A percentile compares a stretch with the other conserved stretches of the same genome.
Conservation (phyloP, 768 basidiomycete species). For the Tricholoma furcatifolium region DNA sequence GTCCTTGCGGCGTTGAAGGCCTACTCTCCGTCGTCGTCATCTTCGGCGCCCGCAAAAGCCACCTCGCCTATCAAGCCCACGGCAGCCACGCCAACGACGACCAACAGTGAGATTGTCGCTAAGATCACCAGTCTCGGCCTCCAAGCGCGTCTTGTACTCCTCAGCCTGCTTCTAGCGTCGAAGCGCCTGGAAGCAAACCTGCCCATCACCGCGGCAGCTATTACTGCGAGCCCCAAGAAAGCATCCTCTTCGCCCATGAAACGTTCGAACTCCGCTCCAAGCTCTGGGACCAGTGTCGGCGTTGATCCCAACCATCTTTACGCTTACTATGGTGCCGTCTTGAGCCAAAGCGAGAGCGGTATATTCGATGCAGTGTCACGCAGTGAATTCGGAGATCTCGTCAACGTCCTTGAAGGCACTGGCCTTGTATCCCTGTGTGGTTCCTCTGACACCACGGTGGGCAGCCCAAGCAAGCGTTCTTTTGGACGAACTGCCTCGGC, state of each 20-base stretch:
- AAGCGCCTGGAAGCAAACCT: slow-evolving; percentile 62
- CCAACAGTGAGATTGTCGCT: slow-evolving; percentile 59
- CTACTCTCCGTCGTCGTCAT: slow-evolving; percentile 48
- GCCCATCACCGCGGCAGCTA: slow-evolving; percentile 39
- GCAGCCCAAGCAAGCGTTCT: slow-evolving; percentile 36
- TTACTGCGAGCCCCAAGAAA: slow-evolving; percentile 35
- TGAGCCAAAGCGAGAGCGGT: slow-evolving; percentile 53
- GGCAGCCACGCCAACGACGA: slow-evolving; percentile 15
- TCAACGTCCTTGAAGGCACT: slow-evolving; percentile 70
- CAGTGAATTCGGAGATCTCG: slow-evolving; percentile 73
- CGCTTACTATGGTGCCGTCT: slow-evolving; percentile 57
- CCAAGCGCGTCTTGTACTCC: slow-evolving; percentile 70
- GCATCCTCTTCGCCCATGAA: slow-evolving; percentile 47
- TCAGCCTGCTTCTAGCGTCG: slow-evolving; percentile 61
- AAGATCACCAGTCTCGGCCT: slow-evolving; percentile 72
- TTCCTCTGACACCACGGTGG: neutral
- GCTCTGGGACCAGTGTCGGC: slow-evolving; percentile 26
- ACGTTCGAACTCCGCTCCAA: slow-evolving; percentile 40
- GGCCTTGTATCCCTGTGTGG: slow-evolving; percentile 42
- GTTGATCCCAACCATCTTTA: slow-evolving; percentile 65
- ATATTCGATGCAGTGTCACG: slow-evolving; percentile 66
- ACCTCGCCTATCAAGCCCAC: slow-evolving; percentile 20
- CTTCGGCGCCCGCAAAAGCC: slow-evolving; percentile 21
- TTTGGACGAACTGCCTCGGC: slow-evolving; percentile 58
- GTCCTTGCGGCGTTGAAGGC: slow-evolving; percentile 76